Base-by-base conservation (phyloP, 1,139 yeast genomes). In the Suhomyces terraborum region DNA sequence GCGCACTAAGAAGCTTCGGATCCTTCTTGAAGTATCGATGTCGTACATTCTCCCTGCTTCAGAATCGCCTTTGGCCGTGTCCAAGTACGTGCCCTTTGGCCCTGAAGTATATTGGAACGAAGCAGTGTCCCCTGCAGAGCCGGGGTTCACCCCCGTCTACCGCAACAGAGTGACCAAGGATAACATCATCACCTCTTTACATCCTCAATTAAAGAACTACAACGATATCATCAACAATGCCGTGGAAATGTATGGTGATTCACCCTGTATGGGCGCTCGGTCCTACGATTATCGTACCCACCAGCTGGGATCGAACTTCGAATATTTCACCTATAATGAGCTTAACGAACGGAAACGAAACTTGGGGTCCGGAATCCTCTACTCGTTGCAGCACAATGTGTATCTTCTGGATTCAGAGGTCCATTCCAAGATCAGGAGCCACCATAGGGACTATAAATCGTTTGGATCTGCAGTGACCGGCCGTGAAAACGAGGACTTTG, bases 281-380 rank as follows among this genome's bases (percentile, higher is more conserved):
- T 58, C 61, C 31, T 66, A 59, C 44, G 60, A 70, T 48, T 64
- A 66, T 40, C 46, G 46, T n/a, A 50, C 52, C n/a, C 51, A 56
- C 5, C 50, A 45, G n/a, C 54, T 61, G 25, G 56, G 47, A 8
- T 50, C 48, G 23, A 19, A 45, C 14, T 67, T 53, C 51, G 49
- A 47, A 3, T 35, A 51, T 4, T 41, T 56, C 14, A 54, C 58
- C 10, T 68, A 56, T 42, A 33, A 37, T 10, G 55, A 66, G 37
- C 60, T 61, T 12, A 40, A 48, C 18, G 44, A 50, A 22, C 46
- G 59, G 34, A 59, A 59, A 43, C 47, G 52, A 32, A 47, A 58
- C 34, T 55, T 66, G 32, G 72, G 67, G 0, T 49, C 69, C 2
- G 74, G 75, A 3, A 52, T 69, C 22, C 43, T 67, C 33, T 56